These are phyloP conservation scores for Malassezia arunalokei DNA, from an alignment of 1,284 basidiomycete species.

Conservation along the genomic window DNA sequence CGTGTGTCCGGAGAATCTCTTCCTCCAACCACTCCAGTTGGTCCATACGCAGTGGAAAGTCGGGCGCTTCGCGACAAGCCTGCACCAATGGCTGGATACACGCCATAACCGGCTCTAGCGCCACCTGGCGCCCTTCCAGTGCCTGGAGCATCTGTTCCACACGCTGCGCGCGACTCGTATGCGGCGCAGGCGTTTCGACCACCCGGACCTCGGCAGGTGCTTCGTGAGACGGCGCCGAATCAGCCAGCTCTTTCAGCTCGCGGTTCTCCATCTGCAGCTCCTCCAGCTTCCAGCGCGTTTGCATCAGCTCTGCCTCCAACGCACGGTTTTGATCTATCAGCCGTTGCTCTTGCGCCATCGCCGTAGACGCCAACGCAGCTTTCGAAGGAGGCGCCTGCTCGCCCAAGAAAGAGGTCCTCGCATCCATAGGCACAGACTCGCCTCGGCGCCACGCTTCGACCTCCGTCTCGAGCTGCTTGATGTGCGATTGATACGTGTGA, in stretches of 20 bases:
- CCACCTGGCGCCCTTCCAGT: neutral
- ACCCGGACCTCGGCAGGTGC: neutral
- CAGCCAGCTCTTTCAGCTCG: slow-evolving; percentile 77
- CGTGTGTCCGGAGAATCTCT: slow-evolving; percentile 78
- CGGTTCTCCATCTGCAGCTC: slow-evolving; percentile 55
- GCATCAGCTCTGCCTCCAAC: neutral
- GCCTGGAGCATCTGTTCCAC: slow-evolving; percentile 5
- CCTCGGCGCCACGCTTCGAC: slow-evolving; percentile 80
- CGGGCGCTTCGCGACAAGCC: neutral
- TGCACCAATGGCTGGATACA: neutral
- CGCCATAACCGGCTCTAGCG: slow-evolving; percentile 2
- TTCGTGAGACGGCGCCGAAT: neutral
- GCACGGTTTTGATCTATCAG: neutral
- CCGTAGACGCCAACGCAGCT: neutral
- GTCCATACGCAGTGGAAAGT: slow-evolving; percentile 52
- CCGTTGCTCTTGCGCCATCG: neutral
- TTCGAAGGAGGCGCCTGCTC: neutral
- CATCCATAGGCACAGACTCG: slow-evolving; percentile 60
- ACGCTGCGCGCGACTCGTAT: slow-evolving; percentile 2
- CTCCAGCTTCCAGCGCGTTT: neutral
- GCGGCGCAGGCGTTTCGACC: neutral
- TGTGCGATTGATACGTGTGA: slow-evolving; percentile 48
- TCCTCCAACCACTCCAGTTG: slow-evolving; percentile 69
- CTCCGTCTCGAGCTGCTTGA: slow-evolving; percentile 83
- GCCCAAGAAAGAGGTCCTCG: neutral